phyloP scores from a whole-genome alignment of 768 basidiomycete species.

The Daedalea quercina region DNA sequence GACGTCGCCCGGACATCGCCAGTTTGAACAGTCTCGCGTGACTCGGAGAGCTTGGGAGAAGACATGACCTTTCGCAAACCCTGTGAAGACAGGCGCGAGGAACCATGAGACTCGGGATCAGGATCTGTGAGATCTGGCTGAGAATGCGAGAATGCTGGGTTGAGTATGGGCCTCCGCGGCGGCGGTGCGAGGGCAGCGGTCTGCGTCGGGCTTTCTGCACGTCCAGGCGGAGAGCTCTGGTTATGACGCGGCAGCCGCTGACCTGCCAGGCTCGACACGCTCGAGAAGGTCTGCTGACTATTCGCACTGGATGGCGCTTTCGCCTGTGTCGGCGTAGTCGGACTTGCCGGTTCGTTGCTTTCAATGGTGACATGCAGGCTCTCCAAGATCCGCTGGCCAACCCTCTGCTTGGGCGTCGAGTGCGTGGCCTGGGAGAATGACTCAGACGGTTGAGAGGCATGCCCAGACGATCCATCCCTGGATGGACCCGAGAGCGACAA shows the following conservation, averaged over 20 bases:
- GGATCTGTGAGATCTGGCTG: slow-evolving; percentile 42
- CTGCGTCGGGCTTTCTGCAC: slow-evolving; percentile 62
- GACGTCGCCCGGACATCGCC: slow-evolving; percentile 3
- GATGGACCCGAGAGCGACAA: background rate
- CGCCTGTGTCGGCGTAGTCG: background rate
- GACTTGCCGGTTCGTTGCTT: background rate
- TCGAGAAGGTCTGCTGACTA: background rate
- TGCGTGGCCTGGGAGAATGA: background rate
- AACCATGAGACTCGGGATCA: slow-evolving; percentile 7
- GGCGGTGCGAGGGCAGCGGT: slow-evolving; percentile 61
- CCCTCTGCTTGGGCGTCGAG: background rate
- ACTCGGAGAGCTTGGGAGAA: slow-evolving; percentile 15
- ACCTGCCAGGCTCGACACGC: background rate
- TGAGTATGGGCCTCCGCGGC: slow-evolving; percentile 46
- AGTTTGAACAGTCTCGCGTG: slow-evolving; percentile 1
- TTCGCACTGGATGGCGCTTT: background rate
- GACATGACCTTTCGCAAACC: slow-evolving; percentile 19
- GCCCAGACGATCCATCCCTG: background rate
- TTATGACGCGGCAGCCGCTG: slow-evolving; percentile 17
- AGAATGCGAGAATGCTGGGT: slow-evolving; percentile 47
- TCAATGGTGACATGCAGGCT: background rate
- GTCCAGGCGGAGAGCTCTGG: slow-evolving; percentile 38
- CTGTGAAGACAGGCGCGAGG: slow-evolving; percentile 13
- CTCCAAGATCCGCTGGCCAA: slow-evolving; percentile 4
- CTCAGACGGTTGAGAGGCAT: background rate